Evolutionary conservation across 1,139 yeast genomes (phyloP), one percentile per base, ranked within the genome.

Genomic region (Magnusiomyces paraingens): DNA sequence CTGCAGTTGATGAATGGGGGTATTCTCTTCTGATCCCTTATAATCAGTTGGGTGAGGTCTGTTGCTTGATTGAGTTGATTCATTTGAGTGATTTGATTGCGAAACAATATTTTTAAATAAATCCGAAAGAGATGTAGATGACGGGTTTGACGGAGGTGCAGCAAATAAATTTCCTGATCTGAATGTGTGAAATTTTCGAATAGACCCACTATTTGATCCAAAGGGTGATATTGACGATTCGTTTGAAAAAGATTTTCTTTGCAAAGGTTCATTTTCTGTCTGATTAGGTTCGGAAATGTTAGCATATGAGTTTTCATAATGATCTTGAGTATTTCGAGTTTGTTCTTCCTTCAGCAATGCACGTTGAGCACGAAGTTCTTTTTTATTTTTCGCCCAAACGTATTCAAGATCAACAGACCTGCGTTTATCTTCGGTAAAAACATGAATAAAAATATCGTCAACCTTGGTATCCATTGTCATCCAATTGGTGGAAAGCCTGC

Each of bases 401-500:
- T 76, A 74, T 66, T 90, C 96, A 62, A 91, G 74, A 60, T 85
- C 80, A 57, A 91, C 70, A 57, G 80, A 84, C 21, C 68, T 66
- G 56, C 97, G 74, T 68, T 94, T 79, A 41, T 81, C 82, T 11
- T 76, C 73, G 0, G 96, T 87, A 63, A 91, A 70, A 47, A 91
- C 70, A 67, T 91, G 95, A 42, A 90, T 76, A 55, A 76, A 78
- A 2, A 88, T 75, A 26, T 81, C 81, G 58, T 83, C 86, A 1
- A 80, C 70, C 36, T 76, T 74, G 43, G 88, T 78, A 61, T 87
- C 89, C 53, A 90, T 74, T 78, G 88, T 81, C 22, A 88, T 81
- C 98, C 98, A 91, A 36, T 84, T 77, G 60, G 85, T 86, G 8
- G 84, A 14, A 62, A 60, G 47, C 59, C 64, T 29, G 56, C 57